Percentiles rank a stretch among this genome's conserved stretches.
Conservation (phyloP, 768 basidiomycete species). For the Macrolepiota dolichaula region DNA sequence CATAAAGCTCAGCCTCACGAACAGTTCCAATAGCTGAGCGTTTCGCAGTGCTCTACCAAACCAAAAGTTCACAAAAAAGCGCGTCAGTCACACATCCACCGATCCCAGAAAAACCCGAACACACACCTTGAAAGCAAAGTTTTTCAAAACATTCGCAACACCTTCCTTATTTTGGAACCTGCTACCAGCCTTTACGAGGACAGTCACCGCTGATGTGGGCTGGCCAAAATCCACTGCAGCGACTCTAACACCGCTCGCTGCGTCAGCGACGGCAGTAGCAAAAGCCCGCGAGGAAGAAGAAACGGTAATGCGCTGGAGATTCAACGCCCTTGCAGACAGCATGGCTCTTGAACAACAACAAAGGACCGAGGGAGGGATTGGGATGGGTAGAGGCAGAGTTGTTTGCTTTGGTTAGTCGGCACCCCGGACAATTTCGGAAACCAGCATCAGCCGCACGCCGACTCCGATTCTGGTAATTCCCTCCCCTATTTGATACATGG, state of each 20-base stretch:
- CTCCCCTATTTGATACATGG: background rate
- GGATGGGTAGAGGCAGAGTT: background rate
- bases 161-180: conserved; percentile 87
- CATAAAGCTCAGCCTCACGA: conserved; percentile 90
- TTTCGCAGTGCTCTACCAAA: conserved; percentile 73
- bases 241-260: conserved; percentile 73
- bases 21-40: conserved; percentile 88
- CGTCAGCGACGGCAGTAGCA: conserved; percentile 76
- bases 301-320: conserved; percentile 47
- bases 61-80: background rate
- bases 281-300: conserved; percentile 48
- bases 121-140: conserved; percentile 97
- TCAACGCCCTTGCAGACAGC: conserved; percentile 61
- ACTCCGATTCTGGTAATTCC: conserved; percentile 9
- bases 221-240: conserved; percentile 80
- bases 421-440: conserved; percentile 14
- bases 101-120: background rate
- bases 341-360: conserved; percentile 27
- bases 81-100: background rate
- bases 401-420: conserved; percentile 13
- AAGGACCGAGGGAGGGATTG: conserved; percentile 25
- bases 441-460: background rate
- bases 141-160: conserved; percentile 91
- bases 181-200: conserved; percentile 91
- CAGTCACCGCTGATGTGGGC: conserved; percentile 81